Percentiles rank a stretch among this genome's conserved stretches.
phyloP scores from a whole-genome alignment of 176 grass and related monocot genomes.

The Hsuehochloa calcarea region DNA sequence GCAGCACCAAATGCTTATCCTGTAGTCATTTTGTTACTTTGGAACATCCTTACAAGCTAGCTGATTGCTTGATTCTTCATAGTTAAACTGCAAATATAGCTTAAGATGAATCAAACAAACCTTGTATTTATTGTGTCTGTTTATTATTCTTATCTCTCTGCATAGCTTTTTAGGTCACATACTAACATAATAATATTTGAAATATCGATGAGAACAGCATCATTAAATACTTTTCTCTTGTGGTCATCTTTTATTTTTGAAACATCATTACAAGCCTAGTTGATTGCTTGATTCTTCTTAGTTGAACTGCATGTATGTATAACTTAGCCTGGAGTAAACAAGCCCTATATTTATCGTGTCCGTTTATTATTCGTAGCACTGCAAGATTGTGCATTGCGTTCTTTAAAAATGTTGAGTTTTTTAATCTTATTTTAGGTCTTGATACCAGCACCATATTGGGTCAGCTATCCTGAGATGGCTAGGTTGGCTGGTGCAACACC shows the following conservation, averaged over 20 bases:
- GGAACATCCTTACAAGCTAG: neutral
- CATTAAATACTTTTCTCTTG: neutral
- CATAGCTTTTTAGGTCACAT: neutral
- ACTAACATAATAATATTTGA: constrained; percentile 1
- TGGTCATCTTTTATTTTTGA: neutral
- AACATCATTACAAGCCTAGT: neutral
- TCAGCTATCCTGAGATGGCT: constrained; percentile 98
- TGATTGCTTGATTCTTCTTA: neutral
- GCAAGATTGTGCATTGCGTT: neutral
- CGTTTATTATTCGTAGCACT: constrained; percentile 8
- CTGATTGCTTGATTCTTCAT: neutral
- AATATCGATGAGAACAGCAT: neutral
- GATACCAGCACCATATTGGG: constrained; percentile 88
- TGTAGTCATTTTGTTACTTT: neutral
- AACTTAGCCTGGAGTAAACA: neutral
- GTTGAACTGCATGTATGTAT: no score
- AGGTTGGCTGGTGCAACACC: constrained; percentile 75
- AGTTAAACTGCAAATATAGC: neutral
- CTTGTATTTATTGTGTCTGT: neutral
- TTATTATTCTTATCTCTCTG: neutral
- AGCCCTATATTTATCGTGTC: neutral
- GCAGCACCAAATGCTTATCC: neutral
- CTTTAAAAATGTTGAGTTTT: constrained; percentile 5
- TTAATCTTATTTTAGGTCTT: constrained; percentile 56
- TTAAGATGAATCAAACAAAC: neutral